Conservation (phyloP, 2,329 filamentous ascomycete species). For the Diatrype stigma region DNA sequence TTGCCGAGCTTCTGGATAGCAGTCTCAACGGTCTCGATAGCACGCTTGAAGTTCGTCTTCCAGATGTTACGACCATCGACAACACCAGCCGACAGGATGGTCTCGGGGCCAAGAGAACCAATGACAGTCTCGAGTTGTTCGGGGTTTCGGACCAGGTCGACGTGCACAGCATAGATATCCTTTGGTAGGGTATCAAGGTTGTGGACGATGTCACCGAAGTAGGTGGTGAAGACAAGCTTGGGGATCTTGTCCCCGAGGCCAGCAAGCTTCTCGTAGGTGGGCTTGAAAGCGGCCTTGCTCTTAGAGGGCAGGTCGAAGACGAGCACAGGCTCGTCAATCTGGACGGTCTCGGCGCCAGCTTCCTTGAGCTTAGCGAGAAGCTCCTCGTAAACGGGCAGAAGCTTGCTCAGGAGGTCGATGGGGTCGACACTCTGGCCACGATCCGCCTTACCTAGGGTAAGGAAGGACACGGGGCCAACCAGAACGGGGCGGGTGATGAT, state of each 20-base stretch:
- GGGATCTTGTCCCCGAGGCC: constrained; percentile 75
- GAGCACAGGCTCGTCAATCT: constrained; percentile 96
- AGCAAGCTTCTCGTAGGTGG: constrained; percentile 86
- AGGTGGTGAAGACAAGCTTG: constrained; percentile 87
- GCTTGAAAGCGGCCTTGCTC: constrained; percentile 96
- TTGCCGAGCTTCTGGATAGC: constrained; percentile 94
- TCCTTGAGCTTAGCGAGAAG: constrained; percentile 90
- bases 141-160: constrained; percentile 96
- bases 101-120: constrained; percentile 78
- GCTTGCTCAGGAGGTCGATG: constrained; percentile 89
- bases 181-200: constrained; percentile 88
- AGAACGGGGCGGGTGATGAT: constrained; percentile 90
- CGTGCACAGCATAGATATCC: constrained; percentile 78
- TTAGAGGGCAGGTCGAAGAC: constrained; percentile 89
- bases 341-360: constrained; percentile 91
- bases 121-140: constrained; percentile 91
- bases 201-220: constrained; percentile 99
- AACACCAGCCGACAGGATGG: constrained; percentile 89
- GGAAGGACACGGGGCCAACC: constrained; percentile 94
- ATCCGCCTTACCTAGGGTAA: constrained; percentile 96
- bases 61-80: constrained; percentile 99
- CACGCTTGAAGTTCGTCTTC: constrained; percentile 98
- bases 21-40: constrained; percentile 84
- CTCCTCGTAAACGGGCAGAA: constrained; percentile 91
- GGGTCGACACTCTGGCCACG: constrained; percentile 89